These are phyloP conservation scores for Aspergillus melleus DNA, from an alignment of 2,329 filamentous ascomycete species.

Conservation along the genomic window DNA sequence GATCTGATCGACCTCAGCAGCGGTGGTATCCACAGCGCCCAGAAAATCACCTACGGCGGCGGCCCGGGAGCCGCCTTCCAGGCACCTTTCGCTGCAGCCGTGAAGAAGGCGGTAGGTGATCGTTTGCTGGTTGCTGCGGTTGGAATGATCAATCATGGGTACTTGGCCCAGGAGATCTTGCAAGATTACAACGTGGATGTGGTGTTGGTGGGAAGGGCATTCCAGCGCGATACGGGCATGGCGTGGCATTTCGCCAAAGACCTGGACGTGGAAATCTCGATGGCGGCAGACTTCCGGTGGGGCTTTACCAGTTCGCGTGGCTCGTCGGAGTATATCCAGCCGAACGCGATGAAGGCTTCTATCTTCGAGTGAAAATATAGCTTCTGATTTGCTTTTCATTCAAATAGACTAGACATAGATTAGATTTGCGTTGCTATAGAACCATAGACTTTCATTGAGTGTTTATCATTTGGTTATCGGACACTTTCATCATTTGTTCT, in stretches of 20 bases:
- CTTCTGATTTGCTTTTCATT: too few relatives aligned
- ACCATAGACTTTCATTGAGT: too few relatives aligned
- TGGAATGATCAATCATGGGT: conserved; percentile 69
- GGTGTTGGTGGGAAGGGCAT: conserved; percentile 72
- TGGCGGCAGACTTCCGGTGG: conserved; percentile 70
- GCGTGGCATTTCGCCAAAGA: conserved; percentile 72
- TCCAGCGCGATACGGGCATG: conserved; percentile 78
- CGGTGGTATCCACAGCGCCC: conserved; percentile 64
- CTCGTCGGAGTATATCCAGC: conserved; percentile 20
- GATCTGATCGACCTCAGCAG: conserved; percentile 82
- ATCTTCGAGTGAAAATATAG: conserved; percentile 17
- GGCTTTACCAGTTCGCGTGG: conserved; percentile 42
- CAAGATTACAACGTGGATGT: conserved; percentile 61
- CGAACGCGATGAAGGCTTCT: conserved; percentile 19
- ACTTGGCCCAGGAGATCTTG: conserved; percentile 64
- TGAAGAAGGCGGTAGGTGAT: conserved; percentile 71
- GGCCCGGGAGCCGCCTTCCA: conserved; percentile 66
- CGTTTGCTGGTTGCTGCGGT: conserved; percentile 72
- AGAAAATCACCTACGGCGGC: conserved; percentile 34
- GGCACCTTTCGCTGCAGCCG: conserved; percentile 67
- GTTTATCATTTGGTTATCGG: too few relatives aligned
- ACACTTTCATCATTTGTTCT: too few relatives aligned
- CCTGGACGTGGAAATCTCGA: conserved; percentile 68
- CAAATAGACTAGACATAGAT: too few relatives aligned
- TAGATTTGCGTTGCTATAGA: too few relatives aligned